Conservation (phyloP, 192 early-diverging fungal genomes). For the Coemansia guatemalensis region DNA sequence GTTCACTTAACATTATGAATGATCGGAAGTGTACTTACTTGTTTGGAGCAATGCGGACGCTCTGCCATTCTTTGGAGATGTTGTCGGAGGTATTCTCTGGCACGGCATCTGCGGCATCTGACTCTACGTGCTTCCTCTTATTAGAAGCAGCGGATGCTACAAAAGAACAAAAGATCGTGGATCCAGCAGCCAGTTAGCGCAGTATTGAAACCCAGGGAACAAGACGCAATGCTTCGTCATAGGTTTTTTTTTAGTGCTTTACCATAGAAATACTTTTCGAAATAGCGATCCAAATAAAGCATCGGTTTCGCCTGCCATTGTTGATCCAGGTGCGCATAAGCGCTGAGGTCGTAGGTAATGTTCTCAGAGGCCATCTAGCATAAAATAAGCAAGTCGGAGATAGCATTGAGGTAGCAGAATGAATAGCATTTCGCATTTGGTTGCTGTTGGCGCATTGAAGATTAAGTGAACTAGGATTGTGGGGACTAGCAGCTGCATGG, state of each 20-base stretch:
- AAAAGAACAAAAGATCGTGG: background rate
- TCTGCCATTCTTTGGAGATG: conserved; percentile 32
- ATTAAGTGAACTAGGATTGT: too few relatives aligned
- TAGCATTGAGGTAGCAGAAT: background rate
- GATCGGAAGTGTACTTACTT: conserved; percentile 15
- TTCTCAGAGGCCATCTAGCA: background rate
- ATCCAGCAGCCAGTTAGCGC: background rate
- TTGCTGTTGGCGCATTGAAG: too few relatives aligned
- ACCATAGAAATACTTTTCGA: conserved; percentile 25
- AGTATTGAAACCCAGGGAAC: background rate
- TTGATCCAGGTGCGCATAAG: conserved; percentile 29
- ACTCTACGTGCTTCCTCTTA: conserved; percentile 36
- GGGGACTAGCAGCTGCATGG: too few relatives aligned
- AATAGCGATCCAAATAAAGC: conserved; percentile 34
- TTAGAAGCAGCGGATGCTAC: conserved; percentile 14
- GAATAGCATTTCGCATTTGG: background rate
- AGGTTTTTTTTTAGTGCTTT: background rate
- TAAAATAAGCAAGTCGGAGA: background rate
- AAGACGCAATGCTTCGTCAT: background rate
- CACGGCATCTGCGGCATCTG: background rate
- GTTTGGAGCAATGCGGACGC: conserved; percentile 39
- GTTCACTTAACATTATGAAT: too few relatives aligned
- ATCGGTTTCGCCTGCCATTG: conserved; percentile 13
- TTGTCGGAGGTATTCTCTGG: background rate
- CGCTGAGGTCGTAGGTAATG: conserved; percentile 35